Conservation (phyloP, 1,284 basidiomycete species). For the Erythrobasidium hasegawianum region DNA sequence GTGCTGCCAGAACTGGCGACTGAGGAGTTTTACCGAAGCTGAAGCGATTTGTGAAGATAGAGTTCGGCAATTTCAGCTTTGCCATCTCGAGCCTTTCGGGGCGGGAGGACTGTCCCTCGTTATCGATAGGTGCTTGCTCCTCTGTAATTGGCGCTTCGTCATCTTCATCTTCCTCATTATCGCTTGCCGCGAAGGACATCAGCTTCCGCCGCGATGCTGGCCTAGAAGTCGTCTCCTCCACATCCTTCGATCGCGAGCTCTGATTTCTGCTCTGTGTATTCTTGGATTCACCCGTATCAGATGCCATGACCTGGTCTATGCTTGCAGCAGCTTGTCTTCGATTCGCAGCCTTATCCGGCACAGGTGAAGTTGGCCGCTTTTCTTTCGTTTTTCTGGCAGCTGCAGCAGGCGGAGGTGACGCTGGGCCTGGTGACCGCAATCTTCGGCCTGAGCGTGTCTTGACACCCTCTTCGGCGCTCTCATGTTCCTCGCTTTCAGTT, state of each 20-base stretch:
- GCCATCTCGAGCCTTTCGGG: constrained; percentile 1
- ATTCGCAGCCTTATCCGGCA: background rate
- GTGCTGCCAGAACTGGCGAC: constrained; percentile 2
- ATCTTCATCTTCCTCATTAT: background rate
- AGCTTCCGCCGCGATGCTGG: background rate
- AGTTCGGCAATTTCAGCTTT: constrained; percentile 27
- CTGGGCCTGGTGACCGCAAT: background rate
- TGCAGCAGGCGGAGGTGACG: background rate
- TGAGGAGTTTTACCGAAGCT: constrained; percentile 23
- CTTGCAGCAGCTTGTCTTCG: background rate
- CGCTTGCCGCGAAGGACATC: background rate
- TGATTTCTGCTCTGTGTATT: too few relatives aligned
- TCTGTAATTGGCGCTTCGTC: background rate
- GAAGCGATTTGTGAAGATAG: constrained; percentile 33
- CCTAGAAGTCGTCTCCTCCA: background rate
- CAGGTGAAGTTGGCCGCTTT: constrained; percentile 2
- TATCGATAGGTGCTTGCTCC: background rate
- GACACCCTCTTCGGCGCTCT: background rate
- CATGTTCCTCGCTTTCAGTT: background rate
- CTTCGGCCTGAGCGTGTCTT: background rate
- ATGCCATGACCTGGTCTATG: constrained; percentile 22
- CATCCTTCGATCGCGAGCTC: background rate
- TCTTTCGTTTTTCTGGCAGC: background rate
- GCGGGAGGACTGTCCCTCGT: background rate
- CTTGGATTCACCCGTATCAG: background rate